phyloP scores from a whole-genome alignment of 75 land plant species.

The Picea sitchensis region DNA sequence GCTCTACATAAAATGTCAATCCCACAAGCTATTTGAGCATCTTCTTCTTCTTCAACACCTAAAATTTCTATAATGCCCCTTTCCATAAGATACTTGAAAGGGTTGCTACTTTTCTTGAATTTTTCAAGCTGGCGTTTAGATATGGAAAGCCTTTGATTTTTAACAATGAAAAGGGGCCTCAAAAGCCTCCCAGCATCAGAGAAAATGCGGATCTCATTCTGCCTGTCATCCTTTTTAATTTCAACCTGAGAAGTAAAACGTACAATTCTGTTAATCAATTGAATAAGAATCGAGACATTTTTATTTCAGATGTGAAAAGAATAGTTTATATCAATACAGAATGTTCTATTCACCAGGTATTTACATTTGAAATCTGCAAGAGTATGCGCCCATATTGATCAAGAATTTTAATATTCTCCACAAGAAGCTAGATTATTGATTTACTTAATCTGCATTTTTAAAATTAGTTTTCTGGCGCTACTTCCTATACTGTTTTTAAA shows the following conservation, averaged over 20 bases:
- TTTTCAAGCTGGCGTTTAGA: conserved; percentile 28
- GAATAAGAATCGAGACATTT: not conserved
- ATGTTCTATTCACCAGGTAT: not conserved
- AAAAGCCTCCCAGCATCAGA: conserved; percentile 88
- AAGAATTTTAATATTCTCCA: not conserved
- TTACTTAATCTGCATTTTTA: too few relatives aligned
- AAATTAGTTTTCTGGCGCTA: not conserved
- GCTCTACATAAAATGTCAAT: conserved; percentile 31
- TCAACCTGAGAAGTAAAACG: conserved; percentile 55
- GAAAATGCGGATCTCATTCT: conserved; percentile 65
- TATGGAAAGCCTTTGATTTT: conserved; percentile 27
- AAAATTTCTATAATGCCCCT: conserved; percentile 68
- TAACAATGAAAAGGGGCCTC: conserved; percentile 75
- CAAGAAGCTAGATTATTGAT: not conserved
- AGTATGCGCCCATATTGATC: not conserved
- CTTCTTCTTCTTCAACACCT: conserved; percentile 90
- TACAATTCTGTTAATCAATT: not conserved
- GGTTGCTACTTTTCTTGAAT: conserved; percentile 18
- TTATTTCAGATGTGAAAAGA: not conserved
- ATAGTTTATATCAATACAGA: not conserved
- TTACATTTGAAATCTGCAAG: not conserved
- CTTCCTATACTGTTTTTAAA: not conserved
- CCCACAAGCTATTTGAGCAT: conserved; percentile 55
- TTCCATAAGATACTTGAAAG: conserved; percentile 48
- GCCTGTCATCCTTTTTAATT: conserved; percentile 52